Evolutionary conservation across 768 basidiomycete species (phyloP).

Genomic region (Hygrocybe punicea): DNA sequence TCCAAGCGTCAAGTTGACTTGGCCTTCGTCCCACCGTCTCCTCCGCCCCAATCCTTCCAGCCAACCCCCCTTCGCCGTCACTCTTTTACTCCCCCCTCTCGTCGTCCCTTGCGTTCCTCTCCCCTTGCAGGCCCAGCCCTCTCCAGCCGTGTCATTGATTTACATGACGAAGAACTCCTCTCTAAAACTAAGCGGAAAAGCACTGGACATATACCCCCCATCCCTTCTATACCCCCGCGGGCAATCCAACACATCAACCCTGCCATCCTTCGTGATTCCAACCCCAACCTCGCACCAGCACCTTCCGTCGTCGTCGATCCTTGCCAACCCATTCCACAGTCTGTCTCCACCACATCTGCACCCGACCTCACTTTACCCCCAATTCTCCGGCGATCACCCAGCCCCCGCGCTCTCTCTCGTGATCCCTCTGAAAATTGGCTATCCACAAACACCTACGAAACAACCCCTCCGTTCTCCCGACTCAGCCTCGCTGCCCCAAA

Average conservation of each 20-base stretch:
- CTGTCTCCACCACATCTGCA: background rate
- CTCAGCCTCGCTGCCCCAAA: conserved; percentile 31
- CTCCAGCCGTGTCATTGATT: conserved; percentile 11
- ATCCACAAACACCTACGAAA: conserved; percentile 32
- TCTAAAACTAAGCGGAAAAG: background rate
- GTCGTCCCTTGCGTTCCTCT: conserved; percentile 39
- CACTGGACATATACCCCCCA: conserved; percentile 14
- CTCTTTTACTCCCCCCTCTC: background rate
- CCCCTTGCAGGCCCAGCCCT: conserved; percentile 42
- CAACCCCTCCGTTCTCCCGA: conserved; percentile 42
- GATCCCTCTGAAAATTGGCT: conserved; percentile 35
- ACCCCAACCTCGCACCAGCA: background rate
- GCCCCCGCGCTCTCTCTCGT: background rate
- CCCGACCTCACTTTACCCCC: conserved; percentile 4
- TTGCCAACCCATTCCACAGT: background rate
- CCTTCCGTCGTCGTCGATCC: background rate
- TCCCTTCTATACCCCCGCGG: background rate
- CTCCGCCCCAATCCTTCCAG: background rate
- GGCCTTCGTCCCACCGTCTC: background rate
- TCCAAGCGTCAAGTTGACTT: background rate
- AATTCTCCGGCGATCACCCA: background rate
- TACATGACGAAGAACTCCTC: background rate
- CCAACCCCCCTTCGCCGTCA: background rate
- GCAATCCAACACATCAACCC: background rate
- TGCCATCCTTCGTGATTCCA: background rate